A percentile compares a stretch with the other conserved stretches of the same genome.
phyloP scores from a whole-genome alignment of 306 rosid species.

The Trichosanthes truncata region DNA sequence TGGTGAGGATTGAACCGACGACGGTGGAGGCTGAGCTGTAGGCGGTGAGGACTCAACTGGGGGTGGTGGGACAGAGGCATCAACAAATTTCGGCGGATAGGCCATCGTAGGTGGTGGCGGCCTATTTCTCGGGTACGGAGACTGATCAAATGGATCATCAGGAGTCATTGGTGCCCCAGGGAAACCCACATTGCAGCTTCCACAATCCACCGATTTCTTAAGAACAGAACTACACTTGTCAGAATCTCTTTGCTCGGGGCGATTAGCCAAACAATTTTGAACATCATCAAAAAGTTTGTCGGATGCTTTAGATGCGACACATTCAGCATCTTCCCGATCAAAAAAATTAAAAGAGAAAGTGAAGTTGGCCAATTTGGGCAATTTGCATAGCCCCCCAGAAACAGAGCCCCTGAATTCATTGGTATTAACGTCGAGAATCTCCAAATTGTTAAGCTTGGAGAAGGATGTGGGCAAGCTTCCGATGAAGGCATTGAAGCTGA shows the following conservation, averaged over 20 bases:
- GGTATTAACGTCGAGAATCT: constrained; percentile 27
- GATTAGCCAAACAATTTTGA: constrained; percentile 38
- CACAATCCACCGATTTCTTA: constrained; percentile 44
- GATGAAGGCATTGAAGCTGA: constrained; percentile 33
- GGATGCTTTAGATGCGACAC: constrained; percentile 11
- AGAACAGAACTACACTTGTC: constrained; percentile 30
- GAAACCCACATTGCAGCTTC: constrained; percentile 20
- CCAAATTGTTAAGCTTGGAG: constrained; percentile 24
- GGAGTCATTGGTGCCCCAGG: background rate
- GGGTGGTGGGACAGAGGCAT: background rate
- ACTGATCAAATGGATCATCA: background rate
- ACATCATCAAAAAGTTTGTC: constrained; percentile 16
- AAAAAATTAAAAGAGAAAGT: constrained; percentile 51
- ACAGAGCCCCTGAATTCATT: constrained; percentile 50
- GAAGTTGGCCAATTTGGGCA: constrained; percentile 42
- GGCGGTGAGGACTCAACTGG: background rate
- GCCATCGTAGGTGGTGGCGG: background rate
- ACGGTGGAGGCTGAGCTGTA: background rate
- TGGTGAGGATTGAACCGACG: background rate
- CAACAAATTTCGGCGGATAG: background rate
- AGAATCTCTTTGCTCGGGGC: constrained; percentile 33
- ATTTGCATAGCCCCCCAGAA: constrained; percentile 28
- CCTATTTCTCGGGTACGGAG: background rate
- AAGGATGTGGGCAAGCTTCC: constrained; percentile 40
- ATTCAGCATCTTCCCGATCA: constrained; percentile 31